phyloP scores from a whole-genome alignment of 352 stramenopile species.

The Phytopythium delawarense region DNA sequence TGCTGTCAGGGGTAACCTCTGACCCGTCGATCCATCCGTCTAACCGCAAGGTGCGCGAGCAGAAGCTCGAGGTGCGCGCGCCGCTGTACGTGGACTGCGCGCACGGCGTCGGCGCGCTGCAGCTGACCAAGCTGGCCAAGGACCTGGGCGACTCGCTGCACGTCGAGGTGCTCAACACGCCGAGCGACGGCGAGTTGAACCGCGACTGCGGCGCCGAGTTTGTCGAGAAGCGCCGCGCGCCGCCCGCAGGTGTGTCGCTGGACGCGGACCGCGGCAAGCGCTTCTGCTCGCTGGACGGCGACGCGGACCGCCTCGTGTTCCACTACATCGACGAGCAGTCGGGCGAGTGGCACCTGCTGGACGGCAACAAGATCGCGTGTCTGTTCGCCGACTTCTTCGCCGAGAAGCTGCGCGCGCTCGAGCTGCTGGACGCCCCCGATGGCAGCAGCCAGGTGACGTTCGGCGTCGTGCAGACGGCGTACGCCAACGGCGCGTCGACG shows the following conservation, averaged over 20 bases:
- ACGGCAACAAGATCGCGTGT: slow-evolving; percentile 98
- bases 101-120: slow-evolving; percentile 88
- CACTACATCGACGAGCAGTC: slow-evolving; percentile 86
- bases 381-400: slow-evolving; percentile 94
- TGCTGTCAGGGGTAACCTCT: too few species aligned
- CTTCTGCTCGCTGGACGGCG: slow-evolving; percentile 95
- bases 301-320: slow-evolving; percentile 98
- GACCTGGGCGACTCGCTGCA: slow-evolving; percentile 76
- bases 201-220: slow-evolving; percentile 95
- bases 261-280: slow-evolving; percentile 69
- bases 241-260: slow-evolving; percentile 59
- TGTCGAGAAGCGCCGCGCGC: slow-evolving; percentile 93
- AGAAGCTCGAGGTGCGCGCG: slow-evolving; percentile 73
- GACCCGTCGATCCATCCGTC: not conserved
- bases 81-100: slow-evolving; percentile 92
- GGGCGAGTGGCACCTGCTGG: slow-evolving; percentile 84
- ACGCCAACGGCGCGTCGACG: slow-evolving; percentile 96
- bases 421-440: slow-evolving; percentile 48
- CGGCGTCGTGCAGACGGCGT: slow-evolving; percentile 98
- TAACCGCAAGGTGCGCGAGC: not conserved
- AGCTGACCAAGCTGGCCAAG: slow-evolving; percentile 74
- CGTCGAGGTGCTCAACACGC: slow-evolving; percentile 79
- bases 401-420: slow-evolving; percentile 81
- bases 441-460: slow-evolving; percentile 66
- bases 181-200: slow-evolving; percentile 92